Conservation (phyloP, 1,284 basidiomycete species). For the Sanghuangporus weigelae region DNA sequence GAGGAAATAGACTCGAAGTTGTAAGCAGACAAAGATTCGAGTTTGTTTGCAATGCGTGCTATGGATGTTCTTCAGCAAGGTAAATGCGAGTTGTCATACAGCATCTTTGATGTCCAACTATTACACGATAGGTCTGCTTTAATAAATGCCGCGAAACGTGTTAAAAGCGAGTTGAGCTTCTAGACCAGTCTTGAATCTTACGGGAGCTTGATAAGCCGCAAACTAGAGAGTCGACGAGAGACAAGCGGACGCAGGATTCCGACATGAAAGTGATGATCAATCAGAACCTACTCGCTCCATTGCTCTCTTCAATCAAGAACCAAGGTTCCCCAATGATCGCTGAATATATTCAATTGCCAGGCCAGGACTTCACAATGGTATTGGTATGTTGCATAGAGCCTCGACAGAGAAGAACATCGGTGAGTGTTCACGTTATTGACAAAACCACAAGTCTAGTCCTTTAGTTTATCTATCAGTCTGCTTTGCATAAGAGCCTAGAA, state of each 20-base stretch:
- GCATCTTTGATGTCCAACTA: background rate
- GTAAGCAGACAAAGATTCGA: background rate
- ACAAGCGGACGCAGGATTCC: background rate
- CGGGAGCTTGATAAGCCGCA: background rate
- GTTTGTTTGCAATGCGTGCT: background rate
- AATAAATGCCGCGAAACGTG: background rate
- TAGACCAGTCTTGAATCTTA: background rate
- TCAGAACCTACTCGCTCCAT: no score
- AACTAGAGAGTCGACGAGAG: background rate
- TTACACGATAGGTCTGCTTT: background rate
- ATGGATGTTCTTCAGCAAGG: background rate
- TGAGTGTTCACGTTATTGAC: background rate
- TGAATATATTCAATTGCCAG: no score
- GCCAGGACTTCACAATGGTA: no score
- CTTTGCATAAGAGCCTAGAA: background rate
- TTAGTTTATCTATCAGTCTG: background rate
- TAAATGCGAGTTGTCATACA: background rate
- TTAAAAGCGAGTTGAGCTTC: background rate
- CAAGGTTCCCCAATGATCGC: no score
- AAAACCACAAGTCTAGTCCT: background rate
- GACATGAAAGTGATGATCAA: no score
- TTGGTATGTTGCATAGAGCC: no score
- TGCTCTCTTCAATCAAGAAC: no score
- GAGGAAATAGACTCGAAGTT: background rate
- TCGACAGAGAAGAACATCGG: background rate